phyloP scores from a whole-genome alignment of 495 filamentous ascomycete genomes.

The Neurospora sp. region DNA sequence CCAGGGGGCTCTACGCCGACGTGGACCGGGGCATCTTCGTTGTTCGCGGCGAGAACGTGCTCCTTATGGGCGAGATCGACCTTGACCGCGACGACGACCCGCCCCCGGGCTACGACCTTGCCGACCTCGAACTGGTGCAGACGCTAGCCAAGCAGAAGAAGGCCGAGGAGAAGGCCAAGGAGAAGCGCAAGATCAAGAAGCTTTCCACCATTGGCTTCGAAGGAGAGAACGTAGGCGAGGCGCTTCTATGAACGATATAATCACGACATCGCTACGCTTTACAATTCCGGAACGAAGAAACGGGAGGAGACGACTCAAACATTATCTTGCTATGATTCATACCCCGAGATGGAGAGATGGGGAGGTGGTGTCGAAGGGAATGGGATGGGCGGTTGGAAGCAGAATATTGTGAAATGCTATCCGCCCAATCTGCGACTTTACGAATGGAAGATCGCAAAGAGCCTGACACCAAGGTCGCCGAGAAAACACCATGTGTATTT shows the following conservation, averaged over 20 bases:
- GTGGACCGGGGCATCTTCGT: slow-evolving; percentile 74
- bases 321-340: background rate
- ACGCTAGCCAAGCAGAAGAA: slow-evolving; percentile 61
- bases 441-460: background rate
- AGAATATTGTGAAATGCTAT: slow-evolving; percentile 75
- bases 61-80: slow-evolving; percentile 89
- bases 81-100: slow-evolving; percentile 89
- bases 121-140: slow-evolving; percentile 57
- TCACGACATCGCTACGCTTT: background rate
- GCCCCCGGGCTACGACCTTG: slow-evolving; percentile 57
- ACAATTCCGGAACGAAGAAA: background rate
- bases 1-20: slow-evolving; percentile 59
- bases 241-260: slow-evolving; percentile 45
- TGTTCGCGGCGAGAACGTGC: slow-evolving; percentile 87
- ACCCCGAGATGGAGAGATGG: background rate
- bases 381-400: slow-evolving; percentile 27
- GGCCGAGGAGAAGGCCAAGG: slow-evolving; percentile 53
- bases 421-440: slow-evolving; percentile 7
- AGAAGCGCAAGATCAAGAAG: slow-evolving; percentile 59
- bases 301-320: background rate
- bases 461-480: background rate
- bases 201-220: slow-evolving; percentile 74
- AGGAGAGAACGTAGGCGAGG: slow-evolving; percentile 70
- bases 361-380: background rate
- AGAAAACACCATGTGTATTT: background rate